These are phyloP conservation scores for Serendipita indica DNA, from an alignment of 768 basidiomycete genomes.

Conservation along the genomic window DNA sequence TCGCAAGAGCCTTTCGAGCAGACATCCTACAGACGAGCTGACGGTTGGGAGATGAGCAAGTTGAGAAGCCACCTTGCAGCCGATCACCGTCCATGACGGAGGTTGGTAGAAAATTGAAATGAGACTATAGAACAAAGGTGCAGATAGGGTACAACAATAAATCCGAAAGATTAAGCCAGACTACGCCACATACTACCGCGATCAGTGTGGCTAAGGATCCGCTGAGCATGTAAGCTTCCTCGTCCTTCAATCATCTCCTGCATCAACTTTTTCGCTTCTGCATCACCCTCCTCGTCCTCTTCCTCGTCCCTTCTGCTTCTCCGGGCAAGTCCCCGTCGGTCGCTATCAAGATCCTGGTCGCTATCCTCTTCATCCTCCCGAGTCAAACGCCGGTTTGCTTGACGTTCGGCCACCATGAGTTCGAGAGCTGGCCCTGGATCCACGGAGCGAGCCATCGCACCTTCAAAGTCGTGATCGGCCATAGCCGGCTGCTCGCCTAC, in stretches of 20 bases:
- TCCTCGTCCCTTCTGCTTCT: background rate
- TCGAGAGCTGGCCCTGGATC: conserved; percentile 7
- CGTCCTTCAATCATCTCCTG: conserved; percentile 1
- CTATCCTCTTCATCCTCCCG: background rate
- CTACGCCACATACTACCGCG: conserved; percentile 5
- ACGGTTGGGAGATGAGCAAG: too few relatives aligned
- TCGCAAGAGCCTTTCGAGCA: conserved; percentile 9
- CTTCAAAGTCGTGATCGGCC: conserved; percentile 3
- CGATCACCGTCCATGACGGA: too few relatives aligned
- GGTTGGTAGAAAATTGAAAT: too few relatives aligned
- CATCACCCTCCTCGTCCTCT: background rate
- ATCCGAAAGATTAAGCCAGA: conserved; percentile 2
- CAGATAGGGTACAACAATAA: too few relatives aligned
- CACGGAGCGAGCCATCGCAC: background rate
- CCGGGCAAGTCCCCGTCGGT: background rate
- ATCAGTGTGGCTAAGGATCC: conserved; percentile 4
- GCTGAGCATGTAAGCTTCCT: conserved; percentile 5
- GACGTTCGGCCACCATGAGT: background rate
- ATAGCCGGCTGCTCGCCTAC: background rate
- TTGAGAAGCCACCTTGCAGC: too few relatives aligned
- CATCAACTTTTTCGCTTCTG: background rate
- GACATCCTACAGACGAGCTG: too few relatives aligned
- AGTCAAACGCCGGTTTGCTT: background rate
- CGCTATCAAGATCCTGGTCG: background rate
- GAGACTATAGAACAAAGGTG: too few relatives aligned